phyloP scores from a whole-genome alignment of 2,329 filamentous ascomycete genomes.

The Trichoderma arundinaceum region DNA sequence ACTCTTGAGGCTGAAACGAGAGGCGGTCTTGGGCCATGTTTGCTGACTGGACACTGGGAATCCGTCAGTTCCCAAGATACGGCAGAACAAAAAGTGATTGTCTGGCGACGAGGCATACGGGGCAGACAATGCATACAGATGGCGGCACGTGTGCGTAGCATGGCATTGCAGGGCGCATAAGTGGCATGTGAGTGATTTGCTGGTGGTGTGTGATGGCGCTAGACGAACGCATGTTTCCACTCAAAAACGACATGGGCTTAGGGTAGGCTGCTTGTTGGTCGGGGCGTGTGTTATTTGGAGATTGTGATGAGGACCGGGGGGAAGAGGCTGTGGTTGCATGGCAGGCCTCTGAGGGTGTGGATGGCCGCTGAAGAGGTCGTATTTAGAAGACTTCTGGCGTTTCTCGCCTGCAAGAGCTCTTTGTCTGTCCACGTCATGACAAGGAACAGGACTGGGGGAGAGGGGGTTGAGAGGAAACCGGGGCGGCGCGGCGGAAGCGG shows the following conservation, averaged over 20 bases:
- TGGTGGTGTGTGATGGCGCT: slow-evolving; percentile 20
- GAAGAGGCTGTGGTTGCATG: slow-evolving; percentile 10
- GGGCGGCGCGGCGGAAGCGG: slow-evolving; percentile 15
- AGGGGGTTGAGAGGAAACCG: slow-evolving; percentile 8
- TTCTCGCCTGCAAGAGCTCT: neutral
- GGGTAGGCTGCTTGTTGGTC: neutral
- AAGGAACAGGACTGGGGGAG: neutral
- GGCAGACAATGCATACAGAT: slow-evolving; percentile 19
- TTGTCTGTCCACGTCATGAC: slow-evolving; percentile 10
- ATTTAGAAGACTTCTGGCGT: slow-evolving; percentile 11
- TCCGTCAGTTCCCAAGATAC: neutral
- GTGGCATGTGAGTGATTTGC: slow-evolving; percentile 31
- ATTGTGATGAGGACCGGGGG: neutral
- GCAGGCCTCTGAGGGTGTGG: neutral
- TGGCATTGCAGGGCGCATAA: slow-evolving; percentile 34
- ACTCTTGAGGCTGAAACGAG: neutral
- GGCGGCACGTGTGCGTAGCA: slow-evolving; percentile 36
- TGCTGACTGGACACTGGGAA: no score
- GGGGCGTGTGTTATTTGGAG: neutral
- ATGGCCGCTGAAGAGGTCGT: slow-evolving; percentile 11
- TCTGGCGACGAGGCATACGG: neutral
- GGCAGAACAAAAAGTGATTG: neutral
- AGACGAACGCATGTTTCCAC: slow-evolving; percentile 2
- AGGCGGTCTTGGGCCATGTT: neutral
- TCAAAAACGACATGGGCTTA: neutral